Conservation (phyloP, 1,284 basidiomycete genomes). For the Gymnopus androsaceus region DNA sequence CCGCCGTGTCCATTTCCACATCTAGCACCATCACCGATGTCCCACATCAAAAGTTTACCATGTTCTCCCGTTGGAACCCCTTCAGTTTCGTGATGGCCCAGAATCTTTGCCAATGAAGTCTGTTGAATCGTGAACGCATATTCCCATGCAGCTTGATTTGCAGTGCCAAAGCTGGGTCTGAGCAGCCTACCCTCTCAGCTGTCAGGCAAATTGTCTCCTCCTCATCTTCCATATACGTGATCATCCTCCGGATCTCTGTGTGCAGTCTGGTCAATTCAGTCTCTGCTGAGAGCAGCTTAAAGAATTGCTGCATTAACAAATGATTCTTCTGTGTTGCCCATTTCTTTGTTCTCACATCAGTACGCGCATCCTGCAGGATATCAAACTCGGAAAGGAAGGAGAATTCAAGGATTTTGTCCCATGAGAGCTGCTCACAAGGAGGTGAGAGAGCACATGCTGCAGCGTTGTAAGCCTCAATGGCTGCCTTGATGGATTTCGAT, state of each 20-base stretch:
- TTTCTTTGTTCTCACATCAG: conserved; percentile 22
- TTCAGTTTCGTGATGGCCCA: no score
- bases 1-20: no score
- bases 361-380: conserved; percentile 25
- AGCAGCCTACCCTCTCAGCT: no score
- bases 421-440: conserved; percentile 18
- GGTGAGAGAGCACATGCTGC: conserved; percentile 16
- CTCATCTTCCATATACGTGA: conserved; percentile 28
- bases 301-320: conserved; percentile 21
- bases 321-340: conserved; percentile 27
- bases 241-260: conserved; percentile 26
- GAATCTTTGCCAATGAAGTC: no score
- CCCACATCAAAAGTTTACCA: no score
- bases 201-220: no score
- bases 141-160: no score
- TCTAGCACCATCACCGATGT: no score
- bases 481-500: conserved; percentile 10
- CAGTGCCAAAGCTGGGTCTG: no score
- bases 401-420: conserved; percentile 26
- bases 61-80: no score
- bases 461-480: conserved; percentile 15
- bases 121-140: no score
- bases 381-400: conserved; percentile 30
- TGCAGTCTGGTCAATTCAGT: conserved; percentile 29
- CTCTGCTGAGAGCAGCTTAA: conserved; percentile 26